phyloP scores from a whole-genome alignment of 768 basidiomycete species.

The Kwoniella europaea region DNA sequence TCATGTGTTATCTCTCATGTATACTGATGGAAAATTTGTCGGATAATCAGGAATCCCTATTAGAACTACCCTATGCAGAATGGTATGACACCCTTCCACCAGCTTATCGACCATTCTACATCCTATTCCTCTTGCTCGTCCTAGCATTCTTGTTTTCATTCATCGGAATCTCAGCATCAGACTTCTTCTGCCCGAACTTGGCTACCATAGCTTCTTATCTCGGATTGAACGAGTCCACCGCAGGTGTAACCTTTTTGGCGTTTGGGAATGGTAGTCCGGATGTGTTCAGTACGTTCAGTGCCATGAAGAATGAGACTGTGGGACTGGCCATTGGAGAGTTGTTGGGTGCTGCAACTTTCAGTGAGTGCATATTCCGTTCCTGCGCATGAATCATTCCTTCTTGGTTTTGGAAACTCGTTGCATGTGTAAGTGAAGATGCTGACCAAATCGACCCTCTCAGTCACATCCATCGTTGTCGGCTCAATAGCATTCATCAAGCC shows the following conservation, averaged over 20 bases:
- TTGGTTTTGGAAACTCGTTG: no score
- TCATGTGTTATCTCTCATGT: neutral
- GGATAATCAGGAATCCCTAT: constrained; percentile 4
- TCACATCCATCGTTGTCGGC: constrained; percentile 93
- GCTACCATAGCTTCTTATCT: constrained; percentile 84
- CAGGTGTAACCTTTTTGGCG: constrained; percentile 94
- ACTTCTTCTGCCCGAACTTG: constrained; percentile 97
- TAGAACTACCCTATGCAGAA: constrained; percentile 24
- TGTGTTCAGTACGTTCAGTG: constrained; percentile 92
- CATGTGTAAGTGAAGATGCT: no score
- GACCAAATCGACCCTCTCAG: constrained; percentile 11
- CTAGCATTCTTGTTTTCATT: constrained; percentile 85
- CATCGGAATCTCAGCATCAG: constrained; percentile 90
- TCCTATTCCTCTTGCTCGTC: constrained; percentile 28
- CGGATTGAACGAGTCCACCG: constrained; percentile 87
- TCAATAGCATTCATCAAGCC: constrained; percentile 98
- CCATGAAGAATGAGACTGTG: constrained; percentile 82
- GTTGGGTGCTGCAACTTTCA: constrained; percentile 92
- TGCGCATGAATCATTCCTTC: neutral
- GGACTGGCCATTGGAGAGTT: constrained; percentile 92
- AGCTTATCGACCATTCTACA: constrained; percentile 27
- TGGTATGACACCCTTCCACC: constrained; percentile 25
- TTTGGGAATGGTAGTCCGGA: constrained; percentile 98
- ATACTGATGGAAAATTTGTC: neutral
- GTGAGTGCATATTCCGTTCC: constrained; percentile 26